Base-by-base conservation (phyloP, 1,284 basidiomycete genomes). In the Pyrrhoderma noxium region DNA sequence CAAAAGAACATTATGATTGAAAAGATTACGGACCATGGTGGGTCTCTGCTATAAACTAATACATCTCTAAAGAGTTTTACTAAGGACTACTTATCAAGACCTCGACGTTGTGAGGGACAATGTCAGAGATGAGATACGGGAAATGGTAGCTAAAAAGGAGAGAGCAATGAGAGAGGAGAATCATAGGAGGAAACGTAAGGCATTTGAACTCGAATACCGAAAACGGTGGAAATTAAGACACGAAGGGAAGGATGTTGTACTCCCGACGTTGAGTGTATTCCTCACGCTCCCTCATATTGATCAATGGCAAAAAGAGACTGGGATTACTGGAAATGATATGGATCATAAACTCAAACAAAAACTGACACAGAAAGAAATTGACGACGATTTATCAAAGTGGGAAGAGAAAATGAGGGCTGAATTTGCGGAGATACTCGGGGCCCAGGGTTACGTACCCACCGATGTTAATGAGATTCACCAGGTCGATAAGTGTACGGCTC, bases 401-500 rank as follows among this genome's bases (percentile, higher is more conserved):
- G 60, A 64, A 19, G 62, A 67, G 7, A 60, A 65, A 0, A 75
- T 74, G 2, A 70, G 67, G 55, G 64, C 59, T 1, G 65, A 64
- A 4, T 62, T 87, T n/a, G 70, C 68, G 3, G 61, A 56, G 5
- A 58, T 72, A 14, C 62, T 84, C 4, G 83, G 79, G 0, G 69
- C 68, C 53, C 62, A 67, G 13, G 62, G 70, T 19, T 82, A 77
- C 76, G 74, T 68, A 59, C 67, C 67, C 18, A 65, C 74, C 8
- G 75, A 70, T 59, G 69, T 59, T 45, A 70, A 65, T 22, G 61
- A 67, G 47, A 51, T 82, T 5, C 76, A 79, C 62, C 82, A 81
- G 0, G 72, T 74, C 13, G 72, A 81, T 38, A 70, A 80, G 43
- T 52, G 80, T 11, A 79, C 75, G 4, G 79, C 81, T 0, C 65